Evolutionary conservation across 2,329 filamentous ascomycete genomes (phyloP).

Genomic region (Magnaporthales sp.): DNA sequence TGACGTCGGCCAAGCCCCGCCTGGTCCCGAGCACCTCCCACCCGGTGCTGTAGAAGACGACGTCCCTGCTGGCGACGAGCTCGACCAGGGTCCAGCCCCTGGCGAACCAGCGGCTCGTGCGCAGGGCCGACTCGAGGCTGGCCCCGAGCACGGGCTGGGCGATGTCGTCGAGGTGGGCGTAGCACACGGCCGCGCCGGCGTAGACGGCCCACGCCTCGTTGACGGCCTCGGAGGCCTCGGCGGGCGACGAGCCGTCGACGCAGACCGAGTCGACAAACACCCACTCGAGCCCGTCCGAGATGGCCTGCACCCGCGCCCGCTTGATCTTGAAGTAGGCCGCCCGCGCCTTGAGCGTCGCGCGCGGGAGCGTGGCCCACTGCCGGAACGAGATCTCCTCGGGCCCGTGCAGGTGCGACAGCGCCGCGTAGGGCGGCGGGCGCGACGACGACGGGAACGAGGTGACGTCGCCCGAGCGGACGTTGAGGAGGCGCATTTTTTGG

Average conservation of each 20-base stretch:
- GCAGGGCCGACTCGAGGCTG: constrained; percentile 1
- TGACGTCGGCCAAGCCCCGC: neutral
- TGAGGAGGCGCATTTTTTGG: constrained; percentile 4
- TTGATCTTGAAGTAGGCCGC: constrained; percentile 6
- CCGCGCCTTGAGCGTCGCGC: neutral
- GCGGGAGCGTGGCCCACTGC: constrained; percentile 1
- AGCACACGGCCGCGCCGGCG: constrained; percentile 6
- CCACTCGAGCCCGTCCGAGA: constrained; percentile 5
- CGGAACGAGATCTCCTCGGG: constrained; percentile 10
- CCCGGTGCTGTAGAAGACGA: constrained; percentile 7
- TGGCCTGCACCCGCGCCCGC: constrained; percentile 1
- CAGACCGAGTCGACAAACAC: constrained; percentile 8
- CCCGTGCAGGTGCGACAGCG: constrained; percentile 10
- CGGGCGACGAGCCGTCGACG: constrained; percentile 4
- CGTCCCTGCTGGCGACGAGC: constrained; percentile 4
- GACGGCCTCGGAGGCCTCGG: constrained; percentile 7
- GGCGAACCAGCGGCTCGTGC: constrained; percentile 9
- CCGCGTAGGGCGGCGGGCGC: constrained; percentile 6
- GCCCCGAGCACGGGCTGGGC: constrained; percentile 6
- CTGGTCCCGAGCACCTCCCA: constrained; percentile 5
- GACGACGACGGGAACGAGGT: neutral
- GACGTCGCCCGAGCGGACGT: constrained; percentile 3
- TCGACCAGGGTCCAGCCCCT: constrained; percentile 10
- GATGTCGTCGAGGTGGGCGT: constrained; percentile 10
- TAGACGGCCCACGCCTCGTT: constrained; percentile 11